Evolutionary conservation across 2,329 filamentous ascomycete species (phyloP).

Genomic region (Ophiocordyceps camponoti-rufipedis): DNA sequence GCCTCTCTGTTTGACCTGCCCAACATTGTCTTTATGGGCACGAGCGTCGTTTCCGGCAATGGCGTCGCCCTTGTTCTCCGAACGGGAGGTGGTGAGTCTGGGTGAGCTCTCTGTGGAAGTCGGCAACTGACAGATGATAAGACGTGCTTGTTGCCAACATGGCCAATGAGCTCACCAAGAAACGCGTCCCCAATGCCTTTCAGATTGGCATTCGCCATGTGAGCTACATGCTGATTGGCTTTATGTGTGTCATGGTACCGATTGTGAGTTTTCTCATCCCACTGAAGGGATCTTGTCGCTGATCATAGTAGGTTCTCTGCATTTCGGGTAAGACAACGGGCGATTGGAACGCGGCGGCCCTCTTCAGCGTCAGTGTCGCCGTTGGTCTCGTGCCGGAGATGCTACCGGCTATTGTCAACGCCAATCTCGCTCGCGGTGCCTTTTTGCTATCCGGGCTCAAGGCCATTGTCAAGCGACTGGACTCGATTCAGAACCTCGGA

Average conservation of each 20-base stretch:
- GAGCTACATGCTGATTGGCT: conserved; percentile 11
- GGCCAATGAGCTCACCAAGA: conserved; percentile 9
- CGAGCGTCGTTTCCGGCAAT: conserved; percentile 10
- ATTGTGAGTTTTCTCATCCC: conserved; percentile 6
- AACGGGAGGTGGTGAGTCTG: conserved; percentile 5
- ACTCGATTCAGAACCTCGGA: conserved; percentile 12
- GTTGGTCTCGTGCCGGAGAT: conserved; percentile 12
- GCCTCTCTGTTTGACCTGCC: conserved; percentile 8
- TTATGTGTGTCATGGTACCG: conserved; percentile 13
- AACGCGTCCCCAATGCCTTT: conserved; percentile 9
- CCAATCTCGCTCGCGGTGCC: conserved; percentile 11
- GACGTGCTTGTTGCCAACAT: conserved; percentile 10
- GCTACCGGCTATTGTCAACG: conserved; percentile 12
- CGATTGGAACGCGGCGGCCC: conserved; percentile 9
- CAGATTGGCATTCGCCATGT: conserved; percentile 11
- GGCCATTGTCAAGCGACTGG: conserved; percentile 16
- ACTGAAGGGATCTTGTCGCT: background rate
- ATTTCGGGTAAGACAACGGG: conserved; percentile 9
- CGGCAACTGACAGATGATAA: background rate
- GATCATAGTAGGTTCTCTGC: conserved; percentile 5
- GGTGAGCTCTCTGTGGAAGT: background rate
- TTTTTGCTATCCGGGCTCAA: conserved; percentile 13
- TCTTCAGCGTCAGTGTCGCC: conserved; percentile 12
- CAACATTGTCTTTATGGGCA: conserved; percentile 12
- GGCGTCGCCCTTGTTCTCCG: conserved; percentile 9